Evolutionary conservation across 495 filamentous ascomycete genomes (phyloP).

Genomic region (Neurospora sp.): DNA sequence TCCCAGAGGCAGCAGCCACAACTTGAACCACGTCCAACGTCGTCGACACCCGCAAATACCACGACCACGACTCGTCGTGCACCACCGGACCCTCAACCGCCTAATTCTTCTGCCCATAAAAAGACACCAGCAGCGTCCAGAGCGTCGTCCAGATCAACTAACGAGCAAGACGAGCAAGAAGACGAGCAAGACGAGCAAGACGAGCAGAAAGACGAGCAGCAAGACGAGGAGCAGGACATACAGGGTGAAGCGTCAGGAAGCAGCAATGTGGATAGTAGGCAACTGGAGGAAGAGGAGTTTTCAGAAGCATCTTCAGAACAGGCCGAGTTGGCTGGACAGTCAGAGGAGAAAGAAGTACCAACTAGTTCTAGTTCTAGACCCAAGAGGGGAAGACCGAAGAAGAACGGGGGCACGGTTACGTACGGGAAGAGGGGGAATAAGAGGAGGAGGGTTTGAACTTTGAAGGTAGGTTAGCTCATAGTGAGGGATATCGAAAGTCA

Average conservation of each 20-base stretch:
- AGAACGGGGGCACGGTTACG: not conserved
- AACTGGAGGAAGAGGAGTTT: not conserved
- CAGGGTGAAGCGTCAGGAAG: not conserved
- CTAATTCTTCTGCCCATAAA: no score
- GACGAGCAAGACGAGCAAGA: no score
- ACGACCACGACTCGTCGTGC: no score
- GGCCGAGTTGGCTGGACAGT: not conserved
- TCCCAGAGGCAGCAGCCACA: not conserved
- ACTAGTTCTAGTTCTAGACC: not conserved
- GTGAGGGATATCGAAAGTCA: not conserved
- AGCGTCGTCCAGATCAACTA: no score
- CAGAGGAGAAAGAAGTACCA: not conserved
- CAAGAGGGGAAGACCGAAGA: not conserved
- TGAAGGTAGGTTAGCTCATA: not conserved
- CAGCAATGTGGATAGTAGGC: not conserved
- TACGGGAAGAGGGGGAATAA: not conserved
- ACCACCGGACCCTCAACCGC: no score
- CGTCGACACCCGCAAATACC: not conserved
- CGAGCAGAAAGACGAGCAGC: no score
- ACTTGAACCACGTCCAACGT: not conserved
- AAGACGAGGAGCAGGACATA: not conserved
- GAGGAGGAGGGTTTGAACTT: not conserved
- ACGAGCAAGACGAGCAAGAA: no score
- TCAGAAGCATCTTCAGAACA: not conserved
- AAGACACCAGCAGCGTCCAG: no score